phyloP scores from a whole-genome alignment of 2,329 filamentous ascomycete genomes.

The Cadophora sp. region DNA sequence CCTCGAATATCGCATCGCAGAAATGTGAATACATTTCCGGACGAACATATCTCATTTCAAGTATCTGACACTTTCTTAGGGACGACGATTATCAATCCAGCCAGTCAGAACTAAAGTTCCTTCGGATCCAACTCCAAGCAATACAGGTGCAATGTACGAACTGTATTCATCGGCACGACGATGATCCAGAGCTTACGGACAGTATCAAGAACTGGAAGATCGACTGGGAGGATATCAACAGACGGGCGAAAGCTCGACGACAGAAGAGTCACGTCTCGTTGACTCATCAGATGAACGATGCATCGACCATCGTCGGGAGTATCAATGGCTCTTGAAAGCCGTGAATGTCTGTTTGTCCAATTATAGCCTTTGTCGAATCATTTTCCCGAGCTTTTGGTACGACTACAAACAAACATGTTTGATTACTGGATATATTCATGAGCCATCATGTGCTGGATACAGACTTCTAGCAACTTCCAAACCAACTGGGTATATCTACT shows the following conservation, averaged over 20 bases:
- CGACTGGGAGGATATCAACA: slow-evolving; percentile 62
- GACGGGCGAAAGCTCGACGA: slow-evolving; percentile 42
- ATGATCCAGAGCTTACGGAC: slow-evolving; percentile 63
- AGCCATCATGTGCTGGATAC: not conserved
- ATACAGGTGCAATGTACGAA: slow-evolving; percentile 64
- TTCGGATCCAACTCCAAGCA: slow-evolving; percentile 67
- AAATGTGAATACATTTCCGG: slow-evolving; percentile 54
- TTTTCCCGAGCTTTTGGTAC: not conserved
- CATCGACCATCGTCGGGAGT: slow-evolving; percentile 15
- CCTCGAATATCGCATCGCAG: slow-evolving; percentile 63
- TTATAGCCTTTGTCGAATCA: not conserved
- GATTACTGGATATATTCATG: not conserved
- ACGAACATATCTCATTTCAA: slow-evolving; percentile 30
- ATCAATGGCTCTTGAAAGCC: not conserved
- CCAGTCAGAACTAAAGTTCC: slow-evolving; percentile 65
- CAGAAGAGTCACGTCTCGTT: slow-evolving; percentile 28
- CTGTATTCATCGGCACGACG: slow-evolving; percentile 55
- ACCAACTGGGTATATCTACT: slow-evolving; percentile 5
- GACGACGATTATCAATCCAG: slow-evolving; percentile 62
- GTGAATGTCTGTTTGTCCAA: not conserved
- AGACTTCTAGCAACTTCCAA: slow-evolving; percentile 8
- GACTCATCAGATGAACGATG: slow-evolving; percentile 16
- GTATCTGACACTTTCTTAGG: slow-evolving; percentile 45
- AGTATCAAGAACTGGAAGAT: slow-evolving; percentile 68
- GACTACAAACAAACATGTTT: not conserved